Percentiles rank a stretch among this genome's conserved stretches.
Evolutionary conservation across 2,329 filamentous ascomycete genomes (phyloP).

Genomic region (Nemania sp.): DNA sequence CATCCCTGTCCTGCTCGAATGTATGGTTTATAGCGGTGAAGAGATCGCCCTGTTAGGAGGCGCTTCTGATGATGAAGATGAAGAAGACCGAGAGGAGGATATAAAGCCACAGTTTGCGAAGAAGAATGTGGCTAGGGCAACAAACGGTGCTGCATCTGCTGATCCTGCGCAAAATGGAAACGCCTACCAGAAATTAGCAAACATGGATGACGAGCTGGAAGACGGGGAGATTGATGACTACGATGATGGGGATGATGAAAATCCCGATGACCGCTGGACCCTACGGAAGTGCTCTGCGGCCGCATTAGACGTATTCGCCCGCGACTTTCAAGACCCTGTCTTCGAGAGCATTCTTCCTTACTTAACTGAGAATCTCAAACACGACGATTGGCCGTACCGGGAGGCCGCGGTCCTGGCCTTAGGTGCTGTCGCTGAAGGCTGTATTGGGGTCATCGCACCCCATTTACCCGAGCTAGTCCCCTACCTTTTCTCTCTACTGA

Average conservation of each 20-base stretch:
- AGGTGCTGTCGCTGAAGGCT: constrained; percentile 94
- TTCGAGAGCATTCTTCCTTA: constrained; percentile 95
- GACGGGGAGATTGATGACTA: constrained; percentile 88
- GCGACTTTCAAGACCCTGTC: constrained; percentile 86
- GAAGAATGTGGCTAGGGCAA: constrained; percentile 67
- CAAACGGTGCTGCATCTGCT: constrained; percentile 65
- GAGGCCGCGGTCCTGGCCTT: constrained; percentile 95
- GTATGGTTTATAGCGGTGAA: constrained; percentile 96
- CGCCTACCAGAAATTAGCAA: constrained; percentile 65
- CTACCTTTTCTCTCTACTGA: constrained; percentile 87
- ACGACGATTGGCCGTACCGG: constrained; percentile 89
- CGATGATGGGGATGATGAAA: constrained; percentile 80
- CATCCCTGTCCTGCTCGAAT: constrained; percentile 88
- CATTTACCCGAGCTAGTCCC: constrained; percentile 91
- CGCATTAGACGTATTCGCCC: constrained; percentile 92
- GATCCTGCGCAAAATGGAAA: constrained; percentile 66
- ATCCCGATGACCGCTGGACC: constrained; percentile 94
- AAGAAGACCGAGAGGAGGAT: constrained; percentile 90
- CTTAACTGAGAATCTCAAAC: constrained; percentile 87
- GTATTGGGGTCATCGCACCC: constrained; percentile 87
- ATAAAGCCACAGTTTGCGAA: constrained; percentile 94
- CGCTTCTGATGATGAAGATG: constrained; percentile 88
- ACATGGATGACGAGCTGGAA: constrained; percentile 80
- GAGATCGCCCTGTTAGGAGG: constrained; percentile 88
- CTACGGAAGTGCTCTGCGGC: constrained; percentile 97